Conservation (phyloP, 2,329 filamentous ascomycete genomes). For the Didymella pomorum region DNA sequence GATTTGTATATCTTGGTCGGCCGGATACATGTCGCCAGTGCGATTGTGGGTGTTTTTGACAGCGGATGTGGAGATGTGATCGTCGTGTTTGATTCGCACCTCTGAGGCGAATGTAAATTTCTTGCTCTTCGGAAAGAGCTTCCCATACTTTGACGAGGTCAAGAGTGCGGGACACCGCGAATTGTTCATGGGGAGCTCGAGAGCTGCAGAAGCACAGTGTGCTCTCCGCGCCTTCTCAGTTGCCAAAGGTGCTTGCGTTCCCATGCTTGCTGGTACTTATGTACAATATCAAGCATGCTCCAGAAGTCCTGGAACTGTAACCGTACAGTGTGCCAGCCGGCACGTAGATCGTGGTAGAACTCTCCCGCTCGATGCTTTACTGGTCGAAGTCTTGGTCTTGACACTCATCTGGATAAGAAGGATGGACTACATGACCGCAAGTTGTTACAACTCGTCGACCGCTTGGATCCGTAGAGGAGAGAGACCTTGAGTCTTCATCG, state of each 20-base stretch:
- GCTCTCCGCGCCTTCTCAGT: neutral
- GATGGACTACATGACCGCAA: too few species aligned
- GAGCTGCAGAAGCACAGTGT: conserved; percentile 5
- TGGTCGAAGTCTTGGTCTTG: conserved; percentile 1
- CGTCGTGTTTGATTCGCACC: neutral
- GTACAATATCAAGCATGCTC: neutral
- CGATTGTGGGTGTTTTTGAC: neutral
- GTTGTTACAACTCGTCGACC: too few species aligned
- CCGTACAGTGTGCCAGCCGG: conserved; percentile 1
- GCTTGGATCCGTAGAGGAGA: too few species aligned
- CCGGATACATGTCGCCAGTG: neutral
- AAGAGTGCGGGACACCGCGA: neutral
- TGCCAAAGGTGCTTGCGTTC: conserved; percentile 2
- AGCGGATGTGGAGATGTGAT: neutral
- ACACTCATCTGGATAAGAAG: too few species aligned
- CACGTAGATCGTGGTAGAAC: neutral
- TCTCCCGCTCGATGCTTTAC: neutral
- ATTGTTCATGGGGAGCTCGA: neutral
- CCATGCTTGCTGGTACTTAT: conserved; percentile 2
- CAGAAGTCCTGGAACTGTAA: neutral
- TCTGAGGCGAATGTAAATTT: neutral
- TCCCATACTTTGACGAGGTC: neutral
- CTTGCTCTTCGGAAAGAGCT: neutral
- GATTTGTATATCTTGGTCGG: neutral
- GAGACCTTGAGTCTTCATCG: too few species aligned